A percentile compares a stretch with the other conserved stretches of the same genome.
These are phyloP conservation scores for Trypanosoma platydactyli DNA, from an alignment of 208 protist species.

Conservation along the genomic window DNA sequence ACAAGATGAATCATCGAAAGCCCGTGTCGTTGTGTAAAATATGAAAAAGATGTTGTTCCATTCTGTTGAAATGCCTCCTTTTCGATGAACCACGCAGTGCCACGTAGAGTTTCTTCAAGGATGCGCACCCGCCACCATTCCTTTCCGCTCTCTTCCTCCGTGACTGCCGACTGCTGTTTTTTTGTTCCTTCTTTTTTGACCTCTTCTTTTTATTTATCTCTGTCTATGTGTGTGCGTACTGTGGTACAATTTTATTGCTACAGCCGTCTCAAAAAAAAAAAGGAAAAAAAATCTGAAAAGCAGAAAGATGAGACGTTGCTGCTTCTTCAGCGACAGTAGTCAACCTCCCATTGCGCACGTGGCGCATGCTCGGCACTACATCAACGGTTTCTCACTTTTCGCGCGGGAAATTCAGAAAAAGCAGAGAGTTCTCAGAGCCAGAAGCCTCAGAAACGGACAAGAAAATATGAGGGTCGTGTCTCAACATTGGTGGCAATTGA, in stretches of 20 bases:
- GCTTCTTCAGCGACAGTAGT: conserved; percentile 19
- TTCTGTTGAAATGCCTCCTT: too few relatives aligned
- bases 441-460: conserved; percentile 32
- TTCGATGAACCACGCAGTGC: too few relatives aligned
- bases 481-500: conserved; percentile 38
- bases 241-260: too few relatives aligned
- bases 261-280: too few relatives aligned
- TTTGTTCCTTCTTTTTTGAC: too few relatives aligned
- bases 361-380: conserved; percentile 32
- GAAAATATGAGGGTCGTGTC: conserved; percentile 52
- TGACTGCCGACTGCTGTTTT: conserved; percentile 3
- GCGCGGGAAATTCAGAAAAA: conserved; percentile 37
- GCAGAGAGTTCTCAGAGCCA: conserved; percentile 32
- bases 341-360: conserved; percentile 5
- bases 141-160: too few relatives aligned
- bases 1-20: too few relatives aligned
- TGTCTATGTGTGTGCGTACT: not conserved
- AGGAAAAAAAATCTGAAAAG: too few relatives aligned
- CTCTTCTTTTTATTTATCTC: not conserved
- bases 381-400: conserved; percentile 75
- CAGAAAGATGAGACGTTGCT: conserved; percentile 29
- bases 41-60: not conserved
- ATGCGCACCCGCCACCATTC: too few relatives aligned
- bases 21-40: too few relatives aligned
- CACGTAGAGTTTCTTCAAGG: too few relatives aligned